Evolutionary conservation across 495 filamentous ascomycete species (phyloP).

Genomic region (Extremus antarcticus): DNA sequence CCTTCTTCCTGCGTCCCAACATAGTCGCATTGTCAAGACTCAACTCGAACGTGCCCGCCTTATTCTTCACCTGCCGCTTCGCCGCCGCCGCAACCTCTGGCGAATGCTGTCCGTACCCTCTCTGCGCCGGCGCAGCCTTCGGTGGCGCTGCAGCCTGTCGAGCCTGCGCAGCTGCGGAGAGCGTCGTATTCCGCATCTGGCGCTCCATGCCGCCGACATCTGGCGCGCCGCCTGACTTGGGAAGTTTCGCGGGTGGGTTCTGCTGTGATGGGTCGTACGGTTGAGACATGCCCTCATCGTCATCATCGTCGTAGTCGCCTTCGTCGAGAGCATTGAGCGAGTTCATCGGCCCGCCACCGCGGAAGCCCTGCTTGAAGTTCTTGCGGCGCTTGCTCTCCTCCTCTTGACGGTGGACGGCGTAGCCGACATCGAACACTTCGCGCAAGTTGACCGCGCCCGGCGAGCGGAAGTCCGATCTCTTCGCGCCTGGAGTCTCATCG

Average conservation of each 20-base stretch:
- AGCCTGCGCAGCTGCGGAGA: conserved; percentile 53
- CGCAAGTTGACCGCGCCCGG: conserved; percentile 90
- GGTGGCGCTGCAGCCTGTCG: conserved; percentile 38
- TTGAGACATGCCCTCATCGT: conserved; percentile 44
- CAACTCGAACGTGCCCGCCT: conserved; percentile 69
- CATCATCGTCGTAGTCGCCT: conserved; percentile 48
- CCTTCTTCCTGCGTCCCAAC: conserved; percentile 63
- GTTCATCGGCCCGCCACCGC: conserved; percentile 41
- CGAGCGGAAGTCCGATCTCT: conserved; percentile 85
- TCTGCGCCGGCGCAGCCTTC: conserved; percentile 29
- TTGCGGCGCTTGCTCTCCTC: conserved; percentile 89
- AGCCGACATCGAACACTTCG: conserved; percentile 94
- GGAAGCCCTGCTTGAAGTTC: conserved; percentile 59
- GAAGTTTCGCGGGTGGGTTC: conserved; percentile 54
- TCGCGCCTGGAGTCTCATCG: conserved; percentile 43
- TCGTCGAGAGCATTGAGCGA: conserved; percentile 61
- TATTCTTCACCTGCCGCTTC: conserved; percentile 59
- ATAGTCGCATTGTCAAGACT: conserved; percentile 83
- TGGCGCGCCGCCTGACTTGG: conserved; percentile 37
- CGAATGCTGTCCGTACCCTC: conserved; percentile 74
- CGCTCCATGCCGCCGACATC: conserved; percentile 75
- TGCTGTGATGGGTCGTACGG: conserved; percentile 35
- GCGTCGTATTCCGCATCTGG: conserved; percentile 68
- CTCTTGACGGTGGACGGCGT: conserved; percentile 91
- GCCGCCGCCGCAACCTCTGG: conserved; percentile 67